Conservation (phyloP, 176 grass and related monocot species). For the Microstegium vimineum region DNA sequence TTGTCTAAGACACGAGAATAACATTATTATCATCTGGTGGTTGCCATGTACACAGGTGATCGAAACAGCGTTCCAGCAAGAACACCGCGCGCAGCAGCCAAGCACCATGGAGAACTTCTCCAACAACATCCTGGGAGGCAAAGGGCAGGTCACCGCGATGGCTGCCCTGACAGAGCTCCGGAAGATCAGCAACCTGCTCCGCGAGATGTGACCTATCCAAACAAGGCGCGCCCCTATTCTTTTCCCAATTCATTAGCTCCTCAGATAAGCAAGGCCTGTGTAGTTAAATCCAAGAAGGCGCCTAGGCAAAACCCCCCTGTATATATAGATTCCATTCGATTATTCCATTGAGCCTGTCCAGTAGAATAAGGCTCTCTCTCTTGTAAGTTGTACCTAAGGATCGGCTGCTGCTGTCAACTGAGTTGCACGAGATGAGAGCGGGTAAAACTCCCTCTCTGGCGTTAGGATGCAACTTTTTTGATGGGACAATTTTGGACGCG, state of each 20-base stretch:
- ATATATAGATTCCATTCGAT: conserved; percentile 44
- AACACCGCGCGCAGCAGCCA: conserved; percentile 37
- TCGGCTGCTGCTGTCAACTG: conserved; percentile 13
- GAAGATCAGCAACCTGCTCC: conserved; percentile 81
- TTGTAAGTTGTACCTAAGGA: conserved; percentile 33
- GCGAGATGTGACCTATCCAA: conserved; percentile 50
- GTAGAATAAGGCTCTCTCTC: background rate
- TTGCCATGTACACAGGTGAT: conserved; percentile 52
- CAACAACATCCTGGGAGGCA: conserved; percentile 65
- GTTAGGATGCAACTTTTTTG: conserved; percentile 39
- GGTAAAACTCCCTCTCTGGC: conserved; percentile 5
- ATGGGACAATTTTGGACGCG: conserved; percentile 42
- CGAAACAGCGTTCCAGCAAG: conserved; percentile 85
- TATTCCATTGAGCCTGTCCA: conserved; percentile 29
- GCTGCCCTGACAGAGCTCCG: conserved; percentile 85
- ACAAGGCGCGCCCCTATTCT: background rate
- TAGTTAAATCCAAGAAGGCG: background rate
- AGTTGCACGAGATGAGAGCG: conserved; percentile 27
- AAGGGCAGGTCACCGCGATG: conserved; percentile 74
- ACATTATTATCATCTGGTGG: background rate
- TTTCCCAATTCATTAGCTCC: conserved; percentile 5
- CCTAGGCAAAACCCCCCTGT: conserved; percentile 32
- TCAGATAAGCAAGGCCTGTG: conserved; percentile 6
- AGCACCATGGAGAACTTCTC: conserved; percentile 56
- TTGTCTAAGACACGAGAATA: background rate